These are phyloP conservation scores for Plasmodium cynomolgi DNA, from an alignment of 169 alveolate species.

Conservation along the genomic window DNA sequence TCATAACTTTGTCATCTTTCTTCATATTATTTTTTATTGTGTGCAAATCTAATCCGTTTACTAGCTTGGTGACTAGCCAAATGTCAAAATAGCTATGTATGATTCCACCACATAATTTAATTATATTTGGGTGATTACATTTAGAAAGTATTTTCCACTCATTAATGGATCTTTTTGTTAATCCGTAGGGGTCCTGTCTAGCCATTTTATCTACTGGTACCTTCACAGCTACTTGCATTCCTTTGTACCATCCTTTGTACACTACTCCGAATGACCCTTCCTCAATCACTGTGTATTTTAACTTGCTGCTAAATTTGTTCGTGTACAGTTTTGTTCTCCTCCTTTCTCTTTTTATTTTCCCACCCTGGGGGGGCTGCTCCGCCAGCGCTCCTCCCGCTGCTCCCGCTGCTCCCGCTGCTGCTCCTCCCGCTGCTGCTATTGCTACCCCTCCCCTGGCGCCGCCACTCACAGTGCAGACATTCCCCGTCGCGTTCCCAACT, in stretches of 20 bases:
- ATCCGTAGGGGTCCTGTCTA: slow-evolving; percentile 89
- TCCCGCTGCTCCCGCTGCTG: background rate
- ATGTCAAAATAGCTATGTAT: slow-evolving; percentile 90
- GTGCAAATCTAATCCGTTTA: slow-evolving; percentile 89
- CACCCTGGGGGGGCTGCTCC: background rate
- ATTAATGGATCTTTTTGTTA: slow-evolving; percentile 87
- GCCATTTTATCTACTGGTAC: slow-evolving; percentile 89
- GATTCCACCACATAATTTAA: slow-evolving; percentile 89
- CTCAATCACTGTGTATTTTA: slow-evolving; percentile 78
- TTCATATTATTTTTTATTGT: slow-evolving; percentile 85
- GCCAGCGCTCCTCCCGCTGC: background rate
- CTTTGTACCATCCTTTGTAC: slow-evolving; percentile 83
- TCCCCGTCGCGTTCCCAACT: too few species aligned
- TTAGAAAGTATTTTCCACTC: slow-evolving; percentile 91
- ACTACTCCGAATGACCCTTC: slow-evolving; percentile 90
- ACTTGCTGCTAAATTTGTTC: slow-evolving; percentile 2
- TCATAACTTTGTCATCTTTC: slow-evolving; percentile 61
- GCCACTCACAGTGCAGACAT: background rate
- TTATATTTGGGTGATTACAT: slow-evolving; percentile 85
- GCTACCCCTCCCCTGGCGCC: background rate
- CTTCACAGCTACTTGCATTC: slow-evolving; percentile 86
- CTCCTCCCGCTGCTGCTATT: background rate
- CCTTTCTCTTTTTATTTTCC: slow-evolving; percentile 9
- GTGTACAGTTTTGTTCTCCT: slow-evolving; percentile 1
- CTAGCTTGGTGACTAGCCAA: slow-evolving; percentile 90